A percentile compares a stretch with the other conserved stretches of the same genome.
phyloP scores from a whole-genome alignment of 768 basidiomycete genomes.

The Mycena kentingensis region DNA sequence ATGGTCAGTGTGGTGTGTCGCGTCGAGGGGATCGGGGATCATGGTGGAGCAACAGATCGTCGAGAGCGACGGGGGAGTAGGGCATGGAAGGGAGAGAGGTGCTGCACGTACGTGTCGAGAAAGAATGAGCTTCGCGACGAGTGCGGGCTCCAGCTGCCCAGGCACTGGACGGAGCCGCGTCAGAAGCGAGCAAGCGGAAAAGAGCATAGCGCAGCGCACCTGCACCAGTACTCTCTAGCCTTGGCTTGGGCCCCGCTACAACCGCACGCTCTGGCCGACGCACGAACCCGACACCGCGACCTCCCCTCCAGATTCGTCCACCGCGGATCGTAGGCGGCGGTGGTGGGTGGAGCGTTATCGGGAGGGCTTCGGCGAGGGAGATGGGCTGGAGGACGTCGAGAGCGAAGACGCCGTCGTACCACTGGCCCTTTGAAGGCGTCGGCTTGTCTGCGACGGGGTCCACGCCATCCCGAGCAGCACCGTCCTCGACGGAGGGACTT shows the following conservation, averaged over 20 bases:
- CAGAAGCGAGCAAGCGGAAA: no score
- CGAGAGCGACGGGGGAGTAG: no score
- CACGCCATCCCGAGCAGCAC: neutral
- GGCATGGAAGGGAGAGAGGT: no score
- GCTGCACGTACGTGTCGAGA: no score
- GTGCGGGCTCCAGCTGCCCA: no score
- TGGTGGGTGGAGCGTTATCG: neutral
- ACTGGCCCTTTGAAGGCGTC: neutral
- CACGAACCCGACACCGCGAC: neutral
- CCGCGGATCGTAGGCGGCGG: neutral
- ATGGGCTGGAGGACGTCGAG: neutral
- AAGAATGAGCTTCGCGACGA: no score
- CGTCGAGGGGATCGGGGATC: no score
- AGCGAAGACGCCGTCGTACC: neutral
- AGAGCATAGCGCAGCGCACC: no score
- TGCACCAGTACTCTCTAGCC: no score
- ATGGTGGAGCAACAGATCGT: no score
- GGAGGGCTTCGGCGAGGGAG: constrained; percentile 4
- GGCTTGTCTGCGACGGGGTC: neutral
- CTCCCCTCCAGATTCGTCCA: neutral
- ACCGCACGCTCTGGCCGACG: neutral
- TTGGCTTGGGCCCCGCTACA: neutral
- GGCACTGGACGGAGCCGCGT: no score
- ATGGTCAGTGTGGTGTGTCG: no score
- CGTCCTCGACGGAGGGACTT: neutral